phyloP scores from a whole-genome alignment of 176 grass and related monocot species.

The Melocanna baccifera region DNA sequence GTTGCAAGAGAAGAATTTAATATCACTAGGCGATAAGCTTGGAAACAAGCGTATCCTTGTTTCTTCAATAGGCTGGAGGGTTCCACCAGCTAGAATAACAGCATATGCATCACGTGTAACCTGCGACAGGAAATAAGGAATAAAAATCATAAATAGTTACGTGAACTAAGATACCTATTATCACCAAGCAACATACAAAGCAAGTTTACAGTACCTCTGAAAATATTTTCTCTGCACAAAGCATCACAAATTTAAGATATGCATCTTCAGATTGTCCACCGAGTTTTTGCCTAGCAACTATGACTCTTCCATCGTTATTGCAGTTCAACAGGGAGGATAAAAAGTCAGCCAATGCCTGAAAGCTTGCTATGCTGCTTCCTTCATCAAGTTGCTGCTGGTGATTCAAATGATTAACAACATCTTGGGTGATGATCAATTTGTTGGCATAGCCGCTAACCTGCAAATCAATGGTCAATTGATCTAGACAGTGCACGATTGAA shows the following conservation, averaged over 20 bases:
- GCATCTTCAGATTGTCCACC: constrained; percentile 54
- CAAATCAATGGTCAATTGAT: constrained; percentile 1
- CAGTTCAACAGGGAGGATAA: constrained; percentile 62
- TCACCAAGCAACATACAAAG: not conserved
- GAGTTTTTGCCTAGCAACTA: constrained; percentile 54
- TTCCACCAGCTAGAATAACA: constrained; percentile 82
- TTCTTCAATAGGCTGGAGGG: constrained; percentile 97
- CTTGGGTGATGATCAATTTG: constrained; percentile 47
- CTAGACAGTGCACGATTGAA: not conserved
- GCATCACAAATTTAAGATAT: constrained; percentile 95
- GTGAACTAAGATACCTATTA: not conserved
- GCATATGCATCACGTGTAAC: constrained; percentile 59
- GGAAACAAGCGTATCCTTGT: constrained; percentile 82
- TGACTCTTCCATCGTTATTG: constrained; percentile 82
- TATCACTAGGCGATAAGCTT: constrained; percentile 37
- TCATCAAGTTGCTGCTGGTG: constrained; percentile 35
- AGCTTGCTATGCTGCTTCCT: constrained; percentile 69
- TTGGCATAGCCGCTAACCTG: constrained; percentile 83
- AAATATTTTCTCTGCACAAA: constrained; percentile 81
- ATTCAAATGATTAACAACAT: constrained; percentile 11
- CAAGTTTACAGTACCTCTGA: constrained; percentile 53
- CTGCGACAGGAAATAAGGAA: constrained; percentile 34
- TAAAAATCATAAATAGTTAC: not conserved
- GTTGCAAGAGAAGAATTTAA: constrained; percentile 81
- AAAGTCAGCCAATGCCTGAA: constrained; percentile 69